Percentiles rank a stretch among this genome's conserved stretches.
These are phyloP conservation scores for Yamadazyma sp. DNA, from an alignment of 1,139 yeast genomes.

Conservation along the genomic window DNA sequence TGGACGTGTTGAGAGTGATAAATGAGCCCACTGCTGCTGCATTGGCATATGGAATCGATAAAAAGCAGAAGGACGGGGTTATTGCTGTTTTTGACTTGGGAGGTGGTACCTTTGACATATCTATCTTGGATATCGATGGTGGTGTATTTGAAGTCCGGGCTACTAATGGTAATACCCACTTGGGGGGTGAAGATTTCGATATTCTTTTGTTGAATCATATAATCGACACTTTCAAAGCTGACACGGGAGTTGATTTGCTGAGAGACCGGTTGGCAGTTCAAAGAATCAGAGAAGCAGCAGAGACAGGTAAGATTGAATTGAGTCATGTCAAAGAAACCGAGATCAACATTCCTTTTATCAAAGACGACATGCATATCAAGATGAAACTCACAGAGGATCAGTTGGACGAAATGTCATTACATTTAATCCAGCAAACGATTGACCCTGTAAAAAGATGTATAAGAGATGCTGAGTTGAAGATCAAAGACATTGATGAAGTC, in stretches of 20 bases:
- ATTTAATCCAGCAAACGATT: conserved; percentile 86
- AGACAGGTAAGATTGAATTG: conserved; percentile 97
- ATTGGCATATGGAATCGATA: conserved; percentile 61
- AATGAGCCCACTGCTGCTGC: conserved; percentile 68
- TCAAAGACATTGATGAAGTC: conserved; percentile 91
- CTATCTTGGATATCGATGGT: conserved; percentile 93
- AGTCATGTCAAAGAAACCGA: conserved; percentile 93
- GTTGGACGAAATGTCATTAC: conserved; percentile 88
- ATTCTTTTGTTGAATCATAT: conserved; percentile 85
- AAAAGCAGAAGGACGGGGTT: conserved; percentile 61
- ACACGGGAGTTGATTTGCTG: conserved; percentile 82
- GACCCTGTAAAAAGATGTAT: conserved; percentile 98
- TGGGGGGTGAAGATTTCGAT: conserved; percentile 98
- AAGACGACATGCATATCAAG: conserved; percentile 95
- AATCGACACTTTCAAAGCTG: conserved; percentile 90
- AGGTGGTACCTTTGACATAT: conserved; percentile 99
- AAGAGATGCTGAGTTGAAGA: conserved; percentile 87
- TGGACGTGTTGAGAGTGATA: conserved; percentile 58
- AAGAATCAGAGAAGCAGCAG: conserved; percentile 99
- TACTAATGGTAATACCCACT: conserved; percentile 99
- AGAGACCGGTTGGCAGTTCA: conserved; percentile 98
- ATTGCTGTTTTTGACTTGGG: conserved; percentile 94
- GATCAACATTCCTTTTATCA: conserved; percentile 95
- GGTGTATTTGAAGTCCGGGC: conserved; percentile 99
- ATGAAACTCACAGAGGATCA: conserved; percentile 90